phyloP scores from a whole-genome alignment of 2,329 filamentous ascomycete species.

The Xylaria hypoxylon region DNA sequence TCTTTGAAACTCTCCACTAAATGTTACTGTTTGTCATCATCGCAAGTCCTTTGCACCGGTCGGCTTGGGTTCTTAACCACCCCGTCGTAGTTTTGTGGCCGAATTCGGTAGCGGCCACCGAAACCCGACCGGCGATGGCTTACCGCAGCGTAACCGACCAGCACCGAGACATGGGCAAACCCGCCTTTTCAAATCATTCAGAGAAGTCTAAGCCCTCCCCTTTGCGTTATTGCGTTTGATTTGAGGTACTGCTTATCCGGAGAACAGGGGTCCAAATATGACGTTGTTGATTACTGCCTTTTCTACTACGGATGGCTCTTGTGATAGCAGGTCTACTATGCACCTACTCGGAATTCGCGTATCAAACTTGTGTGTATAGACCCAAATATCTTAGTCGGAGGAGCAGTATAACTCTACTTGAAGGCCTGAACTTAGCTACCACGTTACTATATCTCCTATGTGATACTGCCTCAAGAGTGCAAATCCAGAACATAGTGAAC shows the following conservation, averaged over 20 bases:
- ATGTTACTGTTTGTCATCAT: conserved; percentile 12
- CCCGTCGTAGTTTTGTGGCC: conserved; percentile 4
- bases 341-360: conserved; percentile 3
- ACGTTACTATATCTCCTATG: background rate
- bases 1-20: background rate
- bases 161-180: conserved; percentile 24
- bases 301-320: background rate
- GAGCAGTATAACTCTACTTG: background rate
- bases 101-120: conserved; percentile 32
- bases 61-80: background rate
- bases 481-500: conserved; percentile 1
- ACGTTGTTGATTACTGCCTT: conserved; percentile 20
- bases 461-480: conserved; percentile 8
- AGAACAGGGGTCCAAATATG: conserved; percentile 12
- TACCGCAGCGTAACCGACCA: conserved; percentile 17
- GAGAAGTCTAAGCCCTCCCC: background rate
- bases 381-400: background rate
- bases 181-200: conserved; percentile 26
- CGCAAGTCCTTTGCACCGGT: background rate
- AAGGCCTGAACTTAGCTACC: conserved; percentile 6
- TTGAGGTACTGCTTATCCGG: conserved; percentile 7
- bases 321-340: conserved; percentile 15
- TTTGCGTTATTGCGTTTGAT: background rate
- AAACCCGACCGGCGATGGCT: conserved; percentile 21
- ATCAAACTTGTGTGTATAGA: conserved; percentile 10